phyloP scores from a whole-genome alignment of 2,329 filamentous ascomycete genomes.

The Xylariaceae sp. region DNA sequence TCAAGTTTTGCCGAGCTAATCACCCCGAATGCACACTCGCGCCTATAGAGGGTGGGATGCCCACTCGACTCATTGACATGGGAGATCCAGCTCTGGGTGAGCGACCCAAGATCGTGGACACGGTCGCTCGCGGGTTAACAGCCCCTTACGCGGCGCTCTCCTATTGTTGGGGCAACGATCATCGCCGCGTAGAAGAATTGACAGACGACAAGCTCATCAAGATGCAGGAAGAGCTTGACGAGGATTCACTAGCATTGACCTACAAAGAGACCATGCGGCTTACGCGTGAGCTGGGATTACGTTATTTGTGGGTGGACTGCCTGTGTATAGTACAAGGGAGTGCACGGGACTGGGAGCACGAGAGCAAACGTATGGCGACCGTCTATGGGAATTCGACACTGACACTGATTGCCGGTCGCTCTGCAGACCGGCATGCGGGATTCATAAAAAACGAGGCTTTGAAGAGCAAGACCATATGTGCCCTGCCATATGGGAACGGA shows the following conservation, averaged over 20 bases:
- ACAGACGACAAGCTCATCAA: constrained; percentile 7
- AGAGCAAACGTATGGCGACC: constrained; percentile 9
- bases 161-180: constrained; percentile 17
- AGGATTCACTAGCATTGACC: constrained; percentile 9
- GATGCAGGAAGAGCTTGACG: constrained; percentile 10
- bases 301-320: constrained; percentile 23
- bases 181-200: no score
- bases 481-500: constrained; percentile 7
- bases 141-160: constrained; percentile 18
- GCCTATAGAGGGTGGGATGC: no score
- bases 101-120: constrained; percentile 6
- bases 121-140: constrained; percentile 1
- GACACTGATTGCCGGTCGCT: constrained; percentile 14
- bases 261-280: constrained; percentile 11
- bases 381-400: constrained; percentile 14
- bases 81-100: background rate
- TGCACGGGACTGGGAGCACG: constrained; percentile 10
- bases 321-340: constrained; percentile 22
- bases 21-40: no score
- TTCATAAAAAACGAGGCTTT: constrained; percentile 10
- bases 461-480: constrained; percentile 4
- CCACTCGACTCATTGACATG: constrained; percentile 8
- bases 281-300: constrained; percentile 9
- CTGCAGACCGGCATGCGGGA: constrained; percentile 9
- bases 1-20: no score